These are phyloP conservation scores for Hymenoscyphus repandus DNA, from an alignment of 2,329 filamentous ascomycete genomes.

Conservation along the genomic window DNA sequence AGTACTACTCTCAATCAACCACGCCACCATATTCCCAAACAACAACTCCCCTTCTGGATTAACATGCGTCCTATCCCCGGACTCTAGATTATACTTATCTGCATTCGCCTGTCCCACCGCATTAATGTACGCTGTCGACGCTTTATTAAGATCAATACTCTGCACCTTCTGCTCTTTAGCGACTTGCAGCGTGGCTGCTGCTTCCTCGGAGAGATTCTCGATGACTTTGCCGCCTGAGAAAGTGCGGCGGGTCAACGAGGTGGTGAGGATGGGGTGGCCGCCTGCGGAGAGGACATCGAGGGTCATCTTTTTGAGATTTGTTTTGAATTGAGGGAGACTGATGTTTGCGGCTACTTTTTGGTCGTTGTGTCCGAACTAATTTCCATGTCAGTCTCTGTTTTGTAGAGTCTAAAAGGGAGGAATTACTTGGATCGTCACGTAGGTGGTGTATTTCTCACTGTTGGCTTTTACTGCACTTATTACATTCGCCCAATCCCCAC, in stretches of 20 bases:
- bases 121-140: conserved; percentile 40
- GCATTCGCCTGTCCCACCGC: conserved; percentile 39
- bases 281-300: conserved; percentile 28
- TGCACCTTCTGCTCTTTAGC: conserved; percentile 31
- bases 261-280: conserved; percentile 39
- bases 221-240: conserved; percentile 36
- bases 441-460: conserved; percentile 34
- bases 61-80: conserved; percentile 45
- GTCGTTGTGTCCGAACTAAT: conserved; percentile 47
- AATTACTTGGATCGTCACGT: conserved; percentile 44
- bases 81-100: conserved; percentile 37
- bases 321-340: conserved; percentile 34
- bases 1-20: conserved; percentile 25
- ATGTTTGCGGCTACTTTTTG: conserved; percentile 41
- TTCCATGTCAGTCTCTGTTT: neutral
- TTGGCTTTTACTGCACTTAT: conserved; percentile 34
- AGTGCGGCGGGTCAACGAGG: conserved; percentile 40
- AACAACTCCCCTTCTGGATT: conserved; percentile 40
- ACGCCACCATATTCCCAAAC: conserved; percentile 45
- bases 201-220: conserved; percentile 37
- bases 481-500: conserved; percentile 42
- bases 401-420: neutral
- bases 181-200: conserved; percentile 35
- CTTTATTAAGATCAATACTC: conserved; percentile 41
- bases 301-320: conserved; percentile 37